phyloP scores from a whole-genome alignment of 345 rosid species.

The Rhizophora mangle region DNA sequence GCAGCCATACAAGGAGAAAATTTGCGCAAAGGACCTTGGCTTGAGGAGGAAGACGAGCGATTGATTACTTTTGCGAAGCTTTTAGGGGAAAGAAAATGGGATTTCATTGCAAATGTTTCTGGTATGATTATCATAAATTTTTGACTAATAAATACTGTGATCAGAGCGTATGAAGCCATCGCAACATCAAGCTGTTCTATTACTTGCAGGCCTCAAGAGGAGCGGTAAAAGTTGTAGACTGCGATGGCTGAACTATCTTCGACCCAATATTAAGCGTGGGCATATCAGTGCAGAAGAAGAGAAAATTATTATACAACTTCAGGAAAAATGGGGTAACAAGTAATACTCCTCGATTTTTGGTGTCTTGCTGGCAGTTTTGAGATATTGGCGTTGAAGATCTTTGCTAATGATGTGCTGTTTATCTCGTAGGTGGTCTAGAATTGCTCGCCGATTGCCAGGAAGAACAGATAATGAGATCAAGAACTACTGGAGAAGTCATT shows the following conservation, averaged over 20 bases:
- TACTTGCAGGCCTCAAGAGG: constrained; percentile 51
- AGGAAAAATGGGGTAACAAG: constrained; percentile 72
- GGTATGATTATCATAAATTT: constrained; percentile 25
- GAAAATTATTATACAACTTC: constrained; percentile 49
- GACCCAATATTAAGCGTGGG: constrained; percentile 58
- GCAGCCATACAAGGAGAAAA: constrained; percentile 36
- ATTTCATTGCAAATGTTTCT: constrained; percentile 51
- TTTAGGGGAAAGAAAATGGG: constrained; percentile 68
- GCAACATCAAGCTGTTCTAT: background rate
- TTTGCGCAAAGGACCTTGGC: constrained; percentile 60
- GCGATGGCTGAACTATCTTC: constrained; percentile 71
- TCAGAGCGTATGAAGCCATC: background rate
- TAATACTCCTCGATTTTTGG: constrained; percentile 23
- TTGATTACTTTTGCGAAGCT: constrained; percentile 41
- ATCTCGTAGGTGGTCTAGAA: constrained; percentile 51
- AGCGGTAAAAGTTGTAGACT: constrained; percentile 76
- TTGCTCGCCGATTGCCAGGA: constrained; percentile 67
- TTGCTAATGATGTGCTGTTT: background rate
- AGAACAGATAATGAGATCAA: constrained; percentile 73
- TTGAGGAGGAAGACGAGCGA: constrained; percentile 53
- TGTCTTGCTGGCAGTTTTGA: background rate
- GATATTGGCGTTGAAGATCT: background rate
- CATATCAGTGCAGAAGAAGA: constrained; percentile 57
- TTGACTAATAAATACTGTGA: background rate
- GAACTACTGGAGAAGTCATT: constrained; percentile 70